phyloP scores from a whole-genome alignment of 768 basidiomycete species.

The Suillus cothurnatus region DNA sequence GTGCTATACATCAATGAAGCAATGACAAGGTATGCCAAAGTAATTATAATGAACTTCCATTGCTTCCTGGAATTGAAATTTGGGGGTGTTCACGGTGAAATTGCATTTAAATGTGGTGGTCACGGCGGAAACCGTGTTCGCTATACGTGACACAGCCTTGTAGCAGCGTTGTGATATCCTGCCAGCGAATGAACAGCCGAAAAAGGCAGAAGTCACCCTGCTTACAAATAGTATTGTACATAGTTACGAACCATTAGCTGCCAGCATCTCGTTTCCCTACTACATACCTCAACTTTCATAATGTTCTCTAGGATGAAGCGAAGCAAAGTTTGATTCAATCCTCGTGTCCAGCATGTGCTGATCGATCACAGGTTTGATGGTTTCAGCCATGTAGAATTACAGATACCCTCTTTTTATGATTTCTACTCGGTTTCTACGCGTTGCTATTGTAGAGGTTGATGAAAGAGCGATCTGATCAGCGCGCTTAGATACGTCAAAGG shows the following conservation, averaged over 20 bases:
- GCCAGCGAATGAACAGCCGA: too few relatives aligned
- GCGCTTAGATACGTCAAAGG: neutral
- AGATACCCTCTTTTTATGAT: conserved; percentile 1
- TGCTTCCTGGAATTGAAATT: too few relatives aligned
- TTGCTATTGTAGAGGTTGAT: neutral
- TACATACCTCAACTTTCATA: neutral
- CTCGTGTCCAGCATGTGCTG: neutral
- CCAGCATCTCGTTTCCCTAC: neutral
- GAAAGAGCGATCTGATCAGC: neutral
- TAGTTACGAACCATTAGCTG: neutral
- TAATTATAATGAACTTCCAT: neutral
- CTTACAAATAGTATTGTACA: neutral
- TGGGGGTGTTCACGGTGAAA: too few relatives aligned
- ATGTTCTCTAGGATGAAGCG: neutral
- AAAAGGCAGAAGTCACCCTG: neutral
- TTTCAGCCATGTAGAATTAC: neutral
- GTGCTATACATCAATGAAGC: neutral
- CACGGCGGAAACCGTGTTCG: too few relatives aligned
- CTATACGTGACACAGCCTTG: too few relatives aligned
- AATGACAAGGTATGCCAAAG: neutral
- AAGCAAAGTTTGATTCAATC: neutral
- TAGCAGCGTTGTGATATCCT: too few relatives aligned
- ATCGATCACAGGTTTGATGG: neutral
- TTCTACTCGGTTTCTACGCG: neutral
- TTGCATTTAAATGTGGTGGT: too few relatives aligned